Base-by-base conservation (phyloP, 768 basidiomycete genomes). In the Phlegmacium glaucopus region DNA sequence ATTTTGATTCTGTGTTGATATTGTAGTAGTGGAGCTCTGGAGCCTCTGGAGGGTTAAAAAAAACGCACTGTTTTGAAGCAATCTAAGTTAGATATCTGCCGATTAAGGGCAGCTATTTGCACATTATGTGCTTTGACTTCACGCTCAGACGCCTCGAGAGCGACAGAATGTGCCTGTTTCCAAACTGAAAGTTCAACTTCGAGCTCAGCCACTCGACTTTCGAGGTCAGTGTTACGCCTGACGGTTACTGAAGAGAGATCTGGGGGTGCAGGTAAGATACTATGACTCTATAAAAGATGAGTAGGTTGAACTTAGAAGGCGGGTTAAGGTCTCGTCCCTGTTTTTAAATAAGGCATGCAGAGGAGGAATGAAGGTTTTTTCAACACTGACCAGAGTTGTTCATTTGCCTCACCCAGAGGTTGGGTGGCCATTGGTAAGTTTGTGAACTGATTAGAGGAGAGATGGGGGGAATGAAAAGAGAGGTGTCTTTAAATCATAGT, bases 251-350 rank as follows among this genome's bases (percentile, higher is more conserved):
- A 72, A 34, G 85, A 86, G 46, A 87, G 75, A 60, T 75, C 87
- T 88, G 48, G 25, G 39, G 40, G 29, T 27, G 42, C 46, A 32
- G 54, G 44, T 38, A 12, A 39, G 9, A 42, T n/a, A 42, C 46
- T 37, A 43, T 36, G 49, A 25, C 34, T 44, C 9, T 37, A 12
- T 45, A 48, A 42, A 26, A 48, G 44, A 27, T 50, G 30, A 25
- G 45, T 44, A 40, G 17, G 40, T 48, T 57, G 45, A 63, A 87
- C 85, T 78, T 62, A 83, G 62, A 55, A 88, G 69, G 56, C 78
- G 75, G 44, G 72, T 72, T 50, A 88, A 70, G 47, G 81, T 76
- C 41, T 85, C 83, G 60, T 86, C 84, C 85, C 85, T 85, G 58
- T 39, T 36, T 32, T 43, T n/a, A 17, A 22, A 16, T 36, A 28